Base-by-base conservation (phyloP, 129 eudicot species). In the Ambrosia artemisiifolia region DNA sequence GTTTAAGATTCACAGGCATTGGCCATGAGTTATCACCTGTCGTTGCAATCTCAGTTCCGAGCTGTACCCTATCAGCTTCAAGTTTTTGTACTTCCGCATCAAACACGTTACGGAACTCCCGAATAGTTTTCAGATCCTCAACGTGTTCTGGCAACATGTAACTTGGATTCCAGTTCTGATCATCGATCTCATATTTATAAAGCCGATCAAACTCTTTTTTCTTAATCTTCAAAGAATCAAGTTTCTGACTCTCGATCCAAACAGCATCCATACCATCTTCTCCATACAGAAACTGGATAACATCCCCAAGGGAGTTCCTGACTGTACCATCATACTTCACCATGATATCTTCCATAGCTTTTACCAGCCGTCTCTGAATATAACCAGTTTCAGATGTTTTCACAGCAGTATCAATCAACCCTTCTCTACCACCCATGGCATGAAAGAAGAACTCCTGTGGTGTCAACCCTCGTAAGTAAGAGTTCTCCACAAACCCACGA, bases 361-460 rank as follows among this genome's bases (percentile, higher is more conserved):
- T 93, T 48, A 93, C 98, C 18, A 93, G 75, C 57, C 98, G 83
- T 76, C 98, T 77, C 73, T 93, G 98, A 38, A 93, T 93, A 68
- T 93, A 93, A 9, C 98, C 98, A 62, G 98, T 93, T 85, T 93
- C 98, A 55, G 98, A 93, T 75, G 98, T 93, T 81, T 93, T 93
- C 73, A 93, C 98, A 0, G 98, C 98, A 3, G 98, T 93, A 78
- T 93, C 98, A 17, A 93, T 93, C 68, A 93, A 70, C 79, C 98
- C 98, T 93, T 93, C 98, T 73, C 98, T 78, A 84, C 98, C 98
- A 70, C 98, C 98, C 98, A 93, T 93, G 11, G 98, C 98, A 42
- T 93, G 98, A 70, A 93, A 93, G 75, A 93, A 93, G 87, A 93
- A 93, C 60, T 93, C 98, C 72, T 93, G 98, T 5, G 98, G 98